A percentile compares a stretch with the other conserved stretches of the same genome.
Evolutionary conservation across 257 asterid species (phyloP).

Genomic region (Ehretia macrophylla): DNA sequence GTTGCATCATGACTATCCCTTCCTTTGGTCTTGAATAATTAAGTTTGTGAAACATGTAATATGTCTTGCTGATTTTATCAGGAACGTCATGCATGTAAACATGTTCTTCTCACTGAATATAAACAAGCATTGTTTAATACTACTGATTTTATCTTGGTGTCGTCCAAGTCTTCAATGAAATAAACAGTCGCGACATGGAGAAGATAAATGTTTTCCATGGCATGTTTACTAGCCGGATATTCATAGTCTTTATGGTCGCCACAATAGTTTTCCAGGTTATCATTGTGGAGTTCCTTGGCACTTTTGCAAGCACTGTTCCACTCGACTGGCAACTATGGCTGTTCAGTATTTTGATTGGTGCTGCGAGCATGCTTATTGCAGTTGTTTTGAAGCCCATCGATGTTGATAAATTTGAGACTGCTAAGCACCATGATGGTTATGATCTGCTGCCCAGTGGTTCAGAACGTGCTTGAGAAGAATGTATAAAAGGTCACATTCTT

Average conservation of each 20-base stretch:
- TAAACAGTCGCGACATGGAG: conserved; percentile 93
- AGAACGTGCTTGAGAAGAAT: conserved; percentile 21
- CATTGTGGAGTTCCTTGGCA: conserved; percentile 82
- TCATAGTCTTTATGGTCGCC: conserved; percentile 49
- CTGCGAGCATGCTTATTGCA: conserved; percentile 63
- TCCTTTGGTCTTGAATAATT: no score
- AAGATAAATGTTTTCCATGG: conserved; percentile 80
- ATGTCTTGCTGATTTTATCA: no score
- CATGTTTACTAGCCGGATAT: conserved; percentile 62
- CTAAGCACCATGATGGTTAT: conserved; percentile 70
- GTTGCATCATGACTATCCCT: no score
- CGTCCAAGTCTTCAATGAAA: conserved; percentile 83
- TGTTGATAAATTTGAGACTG: conserved; percentile 21
- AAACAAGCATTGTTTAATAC: neutral
- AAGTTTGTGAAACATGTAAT: no score
- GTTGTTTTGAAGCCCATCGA: conserved; percentile 81
- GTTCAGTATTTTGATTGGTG: conserved; percentile 53
- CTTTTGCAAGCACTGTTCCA: conserved; percentile 90
- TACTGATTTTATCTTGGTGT: neutral
- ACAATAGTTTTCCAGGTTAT: conserved; percentile 79
- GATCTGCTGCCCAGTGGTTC: conserved; percentile 57
- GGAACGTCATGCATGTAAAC: no score
- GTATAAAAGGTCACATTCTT: neutral
- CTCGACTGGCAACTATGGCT: conserved; percentile 79
- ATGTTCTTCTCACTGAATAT: no score